These are phyloP conservation scores for Fusarium armeniacum DNA, from an alignment of 2,329 filamentous ascomycete species.

Conservation along the genomic window DNA sequence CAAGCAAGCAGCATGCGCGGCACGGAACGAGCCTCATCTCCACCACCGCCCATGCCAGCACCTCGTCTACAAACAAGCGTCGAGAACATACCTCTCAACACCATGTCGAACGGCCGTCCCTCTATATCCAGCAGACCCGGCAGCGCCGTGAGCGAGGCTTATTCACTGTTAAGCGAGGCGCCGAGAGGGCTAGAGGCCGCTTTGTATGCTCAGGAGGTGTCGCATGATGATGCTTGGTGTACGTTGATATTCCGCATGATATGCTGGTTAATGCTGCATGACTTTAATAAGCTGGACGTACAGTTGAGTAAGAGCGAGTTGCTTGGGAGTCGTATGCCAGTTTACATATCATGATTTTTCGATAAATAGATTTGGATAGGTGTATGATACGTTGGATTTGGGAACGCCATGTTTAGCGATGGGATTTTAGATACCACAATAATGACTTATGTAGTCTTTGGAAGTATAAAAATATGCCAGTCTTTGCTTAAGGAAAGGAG, in stretches of 20 bases:
- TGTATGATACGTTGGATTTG: neutral
- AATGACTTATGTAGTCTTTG: conserved; percentile 18
- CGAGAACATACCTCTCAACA: conserved; percentile 24
- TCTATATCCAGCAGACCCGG: conserved; percentile 28
- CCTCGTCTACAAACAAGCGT: conserved; percentile 27
- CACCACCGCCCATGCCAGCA: conserved; percentile 23
- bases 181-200: conserved; percentile 15
- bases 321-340: conserved; percentile 67
- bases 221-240: conserved; percentile 66
- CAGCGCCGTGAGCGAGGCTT: conserved; percentile 34
- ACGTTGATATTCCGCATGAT: conserved; percentile 70
- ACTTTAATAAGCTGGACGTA: conserved; percentile 68
- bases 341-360: conserved; percentile 61
- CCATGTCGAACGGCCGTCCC: conserved; percentile 21
- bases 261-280: conserved; percentile 70
- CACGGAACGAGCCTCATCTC: conserved; percentile 23
- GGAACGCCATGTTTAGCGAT: conserved; percentile 11
- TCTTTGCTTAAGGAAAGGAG: neutral
- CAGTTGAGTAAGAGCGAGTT: conserved; percentile 68
- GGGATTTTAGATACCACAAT: conserved; percentile 30
- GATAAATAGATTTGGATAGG: neutral
- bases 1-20: conserved; percentile 45
- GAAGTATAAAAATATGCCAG: neutral
- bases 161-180: conserved; percentile 25
- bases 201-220: conserved; percentile 47